Evolutionary conservation across 352 stramenopile species (phyloP).

Genomic region (Globisporangium parvum): DNA sequence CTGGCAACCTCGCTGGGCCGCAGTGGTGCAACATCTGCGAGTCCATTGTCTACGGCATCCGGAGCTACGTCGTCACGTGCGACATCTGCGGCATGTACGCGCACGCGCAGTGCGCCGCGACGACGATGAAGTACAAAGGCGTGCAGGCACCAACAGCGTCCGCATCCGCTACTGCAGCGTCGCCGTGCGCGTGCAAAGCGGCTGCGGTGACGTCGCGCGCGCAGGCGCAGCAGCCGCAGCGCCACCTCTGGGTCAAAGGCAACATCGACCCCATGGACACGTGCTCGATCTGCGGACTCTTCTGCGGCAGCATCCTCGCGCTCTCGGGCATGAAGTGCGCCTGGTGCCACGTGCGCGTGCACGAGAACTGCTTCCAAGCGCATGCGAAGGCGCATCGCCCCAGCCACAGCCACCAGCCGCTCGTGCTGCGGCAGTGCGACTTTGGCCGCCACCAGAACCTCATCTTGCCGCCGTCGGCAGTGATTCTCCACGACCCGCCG

Average conservation of each 20-base stretch:
- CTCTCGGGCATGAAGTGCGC: slow-evolving; percentile 76
- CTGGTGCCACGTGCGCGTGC: slow-evolving; percentile 76
- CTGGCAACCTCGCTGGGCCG: slow-evolving; percentile 59
- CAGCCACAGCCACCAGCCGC: background rate
- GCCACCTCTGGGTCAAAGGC: slow-evolving; percentile 74
- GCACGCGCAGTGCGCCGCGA: slow-evolving; percentile 64
- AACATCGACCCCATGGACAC: slow-evolving; percentile 83
- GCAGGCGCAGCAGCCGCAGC: slow-evolving; percentile 19
- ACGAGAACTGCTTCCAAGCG: slow-evolving; percentile 69
- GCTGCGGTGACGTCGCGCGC: slow-evolving; percentile 11
- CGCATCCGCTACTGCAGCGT: background rate
- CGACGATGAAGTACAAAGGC: slow-evolving; percentile 39
- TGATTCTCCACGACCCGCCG: slow-evolving; percentile 33
- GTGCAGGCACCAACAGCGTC: background rate
- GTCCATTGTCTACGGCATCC: slow-evolving; percentile 74
- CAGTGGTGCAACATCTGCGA: slow-evolving; percentile 84
- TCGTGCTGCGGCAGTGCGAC: slow-evolving; percentile 53
- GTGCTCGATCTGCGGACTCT: slow-evolving; percentile 69
- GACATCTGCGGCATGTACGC: slow-evolving; percentile 83
- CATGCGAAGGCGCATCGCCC: slow-evolving; percentile 17
- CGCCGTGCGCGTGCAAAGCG: slow-evolving; percentile 12
- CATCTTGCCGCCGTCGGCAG: slow-evolving; percentile 57
- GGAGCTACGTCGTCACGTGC: slow-evolving; percentile 82
- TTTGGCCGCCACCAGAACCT: slow-evolving; percentile 62
- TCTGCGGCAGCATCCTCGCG: slow-evolving; percentile 77